phyloP scores from a whole-genome alignment of 2,329 filamentous ascomycete species.

The Aspergillus aculeatus region DNA sequence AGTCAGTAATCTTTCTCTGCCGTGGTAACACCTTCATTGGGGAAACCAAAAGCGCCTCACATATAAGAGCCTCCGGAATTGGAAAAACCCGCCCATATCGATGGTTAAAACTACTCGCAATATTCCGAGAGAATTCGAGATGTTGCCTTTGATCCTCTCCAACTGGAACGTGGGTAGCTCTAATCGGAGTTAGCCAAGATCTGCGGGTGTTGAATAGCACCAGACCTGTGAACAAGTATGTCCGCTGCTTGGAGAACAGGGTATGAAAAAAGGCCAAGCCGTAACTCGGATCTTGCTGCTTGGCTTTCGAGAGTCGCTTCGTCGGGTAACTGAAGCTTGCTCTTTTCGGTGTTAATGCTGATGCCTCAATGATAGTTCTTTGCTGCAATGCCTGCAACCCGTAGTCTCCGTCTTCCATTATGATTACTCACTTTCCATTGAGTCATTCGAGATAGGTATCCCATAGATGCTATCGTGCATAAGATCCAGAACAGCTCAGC shows the following conservation, averaged over 20 bases:
- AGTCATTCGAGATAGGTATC: conserved; percentile 96
- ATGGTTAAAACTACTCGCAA: conserved; percentile 84
- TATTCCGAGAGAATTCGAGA: conserved; percentile 85
- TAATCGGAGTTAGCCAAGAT: conserved; percentile 33
- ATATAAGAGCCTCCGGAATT: conserved; percentile 68
- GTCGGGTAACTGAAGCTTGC: conserved; percentile 67
- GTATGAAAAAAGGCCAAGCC: conserved; percentile 91
- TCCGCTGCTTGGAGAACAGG: conserved; percentile 94
- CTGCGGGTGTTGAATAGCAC: not conserved
- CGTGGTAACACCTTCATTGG: not conserved
- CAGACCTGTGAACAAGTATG: conserved; percentile 76
- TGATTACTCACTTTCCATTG: conserved; percentile 79
- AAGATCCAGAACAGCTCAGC: conserved; percentile 96
- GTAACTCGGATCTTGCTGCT: conserved; percentile 62
- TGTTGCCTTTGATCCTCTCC: conserved; percentile 95
- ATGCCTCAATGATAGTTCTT: not conserved
- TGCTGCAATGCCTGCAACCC: not conserved
- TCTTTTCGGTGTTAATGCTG: conserved; percentile 48
- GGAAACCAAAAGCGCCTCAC: conserved; percentile 45
- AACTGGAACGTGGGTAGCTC: conserved; percentile 90
- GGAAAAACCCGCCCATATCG: conserved; percentile 64
- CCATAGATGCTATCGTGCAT: conserved; percentile 85
- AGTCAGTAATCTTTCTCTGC: conserved; percentile 7
- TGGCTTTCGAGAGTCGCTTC: conserved; percentile 59
- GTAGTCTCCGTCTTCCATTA: not conserved